These are phyloP conservation scores for Coniochaeta sp. DNA, from an alignment of 2,329 filamentous ascomycete genomes.

Conservation along the genomic window DNA sequence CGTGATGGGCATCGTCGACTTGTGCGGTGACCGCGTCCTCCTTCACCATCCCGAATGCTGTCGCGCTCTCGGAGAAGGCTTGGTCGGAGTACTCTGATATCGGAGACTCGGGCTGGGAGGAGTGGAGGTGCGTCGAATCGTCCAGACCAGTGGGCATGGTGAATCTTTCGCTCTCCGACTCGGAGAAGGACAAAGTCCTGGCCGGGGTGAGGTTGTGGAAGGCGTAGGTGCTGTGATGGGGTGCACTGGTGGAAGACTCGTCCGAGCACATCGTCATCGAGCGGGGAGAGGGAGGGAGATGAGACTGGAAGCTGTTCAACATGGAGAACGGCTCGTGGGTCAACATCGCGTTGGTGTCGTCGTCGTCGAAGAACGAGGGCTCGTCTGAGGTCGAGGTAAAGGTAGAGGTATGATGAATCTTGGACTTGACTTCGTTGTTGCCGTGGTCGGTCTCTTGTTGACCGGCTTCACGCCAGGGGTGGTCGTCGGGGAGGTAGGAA, in stretches of 20 bases:
- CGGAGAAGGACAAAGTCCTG: constrained; percentile 45
- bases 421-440: constrained; percentile 29
- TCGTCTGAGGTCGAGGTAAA: constrained; percentile 16
- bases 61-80: constrained; percentile 29
- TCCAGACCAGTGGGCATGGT: constrained; percentile 15
- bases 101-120: constrained; percentile 37
- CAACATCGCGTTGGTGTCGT: constrained; percentile 30
- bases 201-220: constrained; percentile 30
- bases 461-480: constrained; percentile 30
- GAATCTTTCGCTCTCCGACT: constrained; percentile 37
- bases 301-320: constrained; percentile 17
- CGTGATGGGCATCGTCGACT: not conserved
- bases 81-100: constrained; percentile 38
- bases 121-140: constrained; percentile 18
- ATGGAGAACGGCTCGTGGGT: constrained; percentile 37
- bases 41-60: not conserved
- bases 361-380: constrained; percentile 34
- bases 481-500: constrained; percentile 48
- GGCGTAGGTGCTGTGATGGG: constrained; percentile 25
- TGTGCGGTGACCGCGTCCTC: constrained; percentile 9
- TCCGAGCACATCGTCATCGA: constrained; percentile 44
- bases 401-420: constrained; percentile 7
- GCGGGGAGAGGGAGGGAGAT: constrained; percentile 37
- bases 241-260: constrained; percentile 28
- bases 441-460: constrained; percentile 26